A percentile compares a stretch with the other conserved stretches of the same genome.
phyloP scores from a whole-genome alignment of 257 asterid species.

The Lycium barbarum region DNA sequence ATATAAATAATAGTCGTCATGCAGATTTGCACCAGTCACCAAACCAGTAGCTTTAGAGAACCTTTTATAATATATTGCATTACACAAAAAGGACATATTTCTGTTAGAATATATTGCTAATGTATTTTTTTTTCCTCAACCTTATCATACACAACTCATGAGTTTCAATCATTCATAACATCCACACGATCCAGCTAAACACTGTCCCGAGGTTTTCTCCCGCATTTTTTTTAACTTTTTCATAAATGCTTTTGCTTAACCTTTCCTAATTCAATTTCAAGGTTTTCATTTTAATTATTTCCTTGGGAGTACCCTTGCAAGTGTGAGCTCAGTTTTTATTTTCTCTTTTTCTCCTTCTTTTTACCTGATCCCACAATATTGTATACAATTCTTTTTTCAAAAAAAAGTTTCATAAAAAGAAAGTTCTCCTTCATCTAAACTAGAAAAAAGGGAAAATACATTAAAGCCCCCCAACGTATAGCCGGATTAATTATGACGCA shows the following conservation, averaged over 20 bases:
- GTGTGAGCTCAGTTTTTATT: neutral
- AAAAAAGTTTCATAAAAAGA: too few relatives aligned
- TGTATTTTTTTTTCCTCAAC: neutral
- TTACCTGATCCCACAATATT: neutral
- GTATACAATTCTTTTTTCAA: too few relatives aligned
- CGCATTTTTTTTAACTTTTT: neutral
- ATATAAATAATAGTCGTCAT: neutral
- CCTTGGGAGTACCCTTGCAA: neutral
- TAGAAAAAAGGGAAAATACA: too few relatives aligned
- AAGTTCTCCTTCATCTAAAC: neutral
- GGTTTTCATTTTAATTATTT: neutral
- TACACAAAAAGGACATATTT: slow-evolving; percentile 7
- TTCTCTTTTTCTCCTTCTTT: too few relatives aligned
- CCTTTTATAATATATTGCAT: slow-evolving; percentile 21
- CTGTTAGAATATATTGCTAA: neutral
- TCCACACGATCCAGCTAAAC: slow-evolving; percentile 24
- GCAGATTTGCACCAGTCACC: neutral
- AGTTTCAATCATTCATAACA: neutral
- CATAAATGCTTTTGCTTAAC: neutral
- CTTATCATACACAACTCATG: slow-evolving; percentile 6
- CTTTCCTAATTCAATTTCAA: neutral
- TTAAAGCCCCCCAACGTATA: too few relatives aligned
- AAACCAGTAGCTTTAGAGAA: neutral
- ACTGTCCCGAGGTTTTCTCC: slow-evolving; percentile 36
- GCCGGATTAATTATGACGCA: too few relatives aligned